These are phyloP conservation scores for Penicillium sp. DNA, from an alignment of 2,329 filamentous ascomycete genomes.

Conservation along the genomic window DNA sequence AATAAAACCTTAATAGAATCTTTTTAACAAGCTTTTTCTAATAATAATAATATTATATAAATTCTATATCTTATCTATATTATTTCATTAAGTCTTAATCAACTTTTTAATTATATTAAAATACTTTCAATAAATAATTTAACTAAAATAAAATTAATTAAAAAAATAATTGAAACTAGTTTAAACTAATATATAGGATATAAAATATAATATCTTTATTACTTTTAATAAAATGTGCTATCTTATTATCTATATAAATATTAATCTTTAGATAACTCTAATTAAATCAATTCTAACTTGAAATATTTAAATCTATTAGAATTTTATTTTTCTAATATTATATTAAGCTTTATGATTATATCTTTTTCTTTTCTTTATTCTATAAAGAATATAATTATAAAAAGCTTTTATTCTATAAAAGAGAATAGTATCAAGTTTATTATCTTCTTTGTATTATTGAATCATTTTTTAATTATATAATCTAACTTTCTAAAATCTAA, in stretches of 20 bases:
- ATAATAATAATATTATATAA: neutral
- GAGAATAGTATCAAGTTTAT: slow-evolving; percentile 12
- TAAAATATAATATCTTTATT: too few relatives aligned
- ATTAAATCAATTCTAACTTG: neutral
- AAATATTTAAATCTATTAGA: neutral
- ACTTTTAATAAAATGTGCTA: too few relatives aligned
- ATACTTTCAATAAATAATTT: too few relatives aligned
- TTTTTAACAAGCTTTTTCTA: neutral
- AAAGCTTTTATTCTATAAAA: neutral
- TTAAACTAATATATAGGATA: too few relatives aligned
- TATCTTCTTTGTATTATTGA: slow-evolving; percentile 19
- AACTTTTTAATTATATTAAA: too few relatives aligned
- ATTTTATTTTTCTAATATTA: neutral
- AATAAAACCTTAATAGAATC: neutral
- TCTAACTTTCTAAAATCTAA: neutral
- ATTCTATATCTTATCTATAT: slow-evolving; percentile 10
- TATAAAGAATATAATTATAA: neutral
- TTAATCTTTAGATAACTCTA: neutral
- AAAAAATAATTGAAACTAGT: too few relatives aligned
- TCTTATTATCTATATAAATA: too few relatives aligned
- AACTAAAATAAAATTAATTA: too few relatives aligned
- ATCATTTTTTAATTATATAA: slow-evolving; percentile 18
- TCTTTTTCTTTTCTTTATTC: neutral
- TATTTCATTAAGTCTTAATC: slow-evolving; percentile 5
- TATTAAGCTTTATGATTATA: neutral